These are phyloP conservation scores for Penicillium flavigenum DNA, from an alignment of 495 filamentous ascomycete genomes.

Conservation along the genomic window DNA sequence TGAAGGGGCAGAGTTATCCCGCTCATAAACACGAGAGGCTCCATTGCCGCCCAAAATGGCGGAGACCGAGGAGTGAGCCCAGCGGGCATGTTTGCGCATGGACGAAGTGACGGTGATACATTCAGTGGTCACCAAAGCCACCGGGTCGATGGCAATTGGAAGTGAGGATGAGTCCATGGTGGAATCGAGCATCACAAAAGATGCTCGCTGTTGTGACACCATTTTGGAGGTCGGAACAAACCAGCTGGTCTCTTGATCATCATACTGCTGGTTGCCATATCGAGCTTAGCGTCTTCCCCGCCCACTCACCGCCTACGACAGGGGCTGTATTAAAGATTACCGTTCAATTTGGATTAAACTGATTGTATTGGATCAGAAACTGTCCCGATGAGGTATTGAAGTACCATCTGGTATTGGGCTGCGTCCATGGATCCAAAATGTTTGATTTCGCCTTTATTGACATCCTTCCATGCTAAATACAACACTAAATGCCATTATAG, in stretches of 20 bases:
- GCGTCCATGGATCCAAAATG: constrained; percentile 12
- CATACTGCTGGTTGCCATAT: constrained; percentile 28
- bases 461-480: background rate
- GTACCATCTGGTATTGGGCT: background rate
- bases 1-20: constrained; percentile 40
- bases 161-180: constrained; percentile 37
- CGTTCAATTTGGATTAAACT: background rate
- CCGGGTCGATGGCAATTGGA: constrained; percentile 86
- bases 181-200: constrained; percentile 31
- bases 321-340: constrained; percentile 17
- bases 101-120: constrained; percentile 97
- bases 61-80: constrained; percentile 94
- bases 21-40: constrained; percentile 49
- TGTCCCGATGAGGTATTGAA: background rate
- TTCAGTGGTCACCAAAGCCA: constrained; percentile 95
- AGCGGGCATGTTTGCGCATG: constrained; percentile 96
- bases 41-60: constrained; percentile 86
- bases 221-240: constrained; percentile 22
- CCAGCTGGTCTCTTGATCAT: constrained; percentile 33
- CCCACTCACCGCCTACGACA: constrained; percentile 32
- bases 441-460: constrained; percentile 9
- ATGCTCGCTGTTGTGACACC: constrained; percentile 27
- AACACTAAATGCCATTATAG: background rate
- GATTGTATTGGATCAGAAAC: background rate
- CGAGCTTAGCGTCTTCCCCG: constrained; percentile 28